phyloP scores from a whole-genome alignment of 768 basidiomycete genomes.

The Neoboletus brunneissimus region DNA sequence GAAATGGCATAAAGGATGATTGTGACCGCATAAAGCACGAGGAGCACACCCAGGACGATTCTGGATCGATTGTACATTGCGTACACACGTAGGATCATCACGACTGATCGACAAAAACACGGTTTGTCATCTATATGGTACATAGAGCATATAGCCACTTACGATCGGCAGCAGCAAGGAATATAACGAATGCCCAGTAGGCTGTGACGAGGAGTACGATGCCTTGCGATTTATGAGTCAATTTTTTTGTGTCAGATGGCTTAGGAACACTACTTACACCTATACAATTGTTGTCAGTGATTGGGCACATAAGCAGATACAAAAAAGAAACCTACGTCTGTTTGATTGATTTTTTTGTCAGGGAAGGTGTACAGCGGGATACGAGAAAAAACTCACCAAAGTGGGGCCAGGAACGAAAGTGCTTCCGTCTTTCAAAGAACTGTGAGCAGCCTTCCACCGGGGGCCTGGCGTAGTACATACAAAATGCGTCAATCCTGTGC shows the following conservation, averaged over 20 bases:
- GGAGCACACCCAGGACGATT: constrained; percentile 12
- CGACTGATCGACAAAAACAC: constrained; percentile 2
- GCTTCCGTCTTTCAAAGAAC: constrained; percentile 8
- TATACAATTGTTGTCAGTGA: constrained; percentile 2
- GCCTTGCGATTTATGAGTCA: constrained; percentile 8
- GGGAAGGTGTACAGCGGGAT: neutral
- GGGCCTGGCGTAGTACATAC: neutral
- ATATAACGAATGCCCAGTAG: constrained; percentile 4
- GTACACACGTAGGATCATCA: constrained; percentile 27
- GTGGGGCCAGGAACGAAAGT: constrained; percentile 19
- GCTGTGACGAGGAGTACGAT: neutral
- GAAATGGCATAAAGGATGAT: neutral
- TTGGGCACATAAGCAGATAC: neutral
- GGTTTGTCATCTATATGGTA: neutral
- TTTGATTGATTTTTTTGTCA: neutral
- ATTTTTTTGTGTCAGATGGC: neutral
- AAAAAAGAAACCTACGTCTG: constrained; percentile 15
- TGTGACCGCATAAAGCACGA: constrained; percentile 9
- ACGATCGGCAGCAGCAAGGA: constrained; percentile 20
- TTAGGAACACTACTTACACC: constrained; percentile 11
- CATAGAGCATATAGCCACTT: neutral
- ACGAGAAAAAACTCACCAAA: neutral
- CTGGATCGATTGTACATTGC: constrained; percentile 21
- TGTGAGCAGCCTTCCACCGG: neutral
- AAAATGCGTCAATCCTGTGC: constrained; percentile 5